Percentiles rank a stretch among this genome's conserved stretches.
phyloP scores from a whole-genome alignment of 306 rosid genomes.

The Fragaria vesca region DNA sequence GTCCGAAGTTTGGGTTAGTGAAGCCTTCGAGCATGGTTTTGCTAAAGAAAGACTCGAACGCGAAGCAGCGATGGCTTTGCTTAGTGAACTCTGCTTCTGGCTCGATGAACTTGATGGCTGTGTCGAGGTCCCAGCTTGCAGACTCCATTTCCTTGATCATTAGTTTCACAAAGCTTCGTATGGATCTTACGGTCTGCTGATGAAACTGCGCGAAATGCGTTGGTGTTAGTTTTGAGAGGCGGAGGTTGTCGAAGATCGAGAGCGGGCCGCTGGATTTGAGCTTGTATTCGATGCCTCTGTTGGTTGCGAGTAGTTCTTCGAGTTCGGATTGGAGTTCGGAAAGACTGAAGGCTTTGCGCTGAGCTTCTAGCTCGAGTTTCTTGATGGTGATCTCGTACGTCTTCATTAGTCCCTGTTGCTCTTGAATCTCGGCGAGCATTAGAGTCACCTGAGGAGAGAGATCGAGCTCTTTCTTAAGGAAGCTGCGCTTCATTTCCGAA shows the following conservation, averaged over 20 bases:
- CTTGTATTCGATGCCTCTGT: conserved; percentile 54
- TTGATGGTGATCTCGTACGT: conserved; percentile 78
- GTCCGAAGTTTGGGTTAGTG: conserved; percentile 44
- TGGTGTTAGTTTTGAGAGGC: conserved; percentile 34
- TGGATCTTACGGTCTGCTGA: conserved; percentile 46
- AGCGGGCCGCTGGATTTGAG: conserved; percentile 62
- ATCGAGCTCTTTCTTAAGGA: conserved; percentile 66
- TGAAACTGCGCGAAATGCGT: conserved; percentile 62
- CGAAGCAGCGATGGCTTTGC: conserved; percentile 50
- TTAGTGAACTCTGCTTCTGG: conserved; percentile 53
- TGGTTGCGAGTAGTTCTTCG: conserved; percentile 31
- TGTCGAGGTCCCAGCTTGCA: conserved; percentile 83
- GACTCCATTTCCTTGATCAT: conserved; percentile 78
- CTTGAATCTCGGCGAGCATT: conserved; percentile 96
- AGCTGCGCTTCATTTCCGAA: conserved; percentile 71
- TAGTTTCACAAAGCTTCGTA: conserved; percentile 54
- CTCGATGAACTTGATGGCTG: conserved; percentile 60
- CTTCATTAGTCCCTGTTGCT: conserved; percentile 81
- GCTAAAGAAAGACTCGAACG: conserved; percentile 74
- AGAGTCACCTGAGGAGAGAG: conserved; percentile 85
- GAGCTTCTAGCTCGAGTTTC: conserved; percentile 58
- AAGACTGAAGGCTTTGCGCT: conserved; percentile 27
- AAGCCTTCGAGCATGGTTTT: conserved; percentile 77
- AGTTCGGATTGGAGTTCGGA: conserved; percentile 36
- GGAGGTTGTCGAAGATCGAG: conserved; percentile 55